These are phyloP conservation scores for Alectoria sarmentosa DNA, from an alignment of 495 filamentous ascomycete genomes.

Conservation along the genomic window DNA sequence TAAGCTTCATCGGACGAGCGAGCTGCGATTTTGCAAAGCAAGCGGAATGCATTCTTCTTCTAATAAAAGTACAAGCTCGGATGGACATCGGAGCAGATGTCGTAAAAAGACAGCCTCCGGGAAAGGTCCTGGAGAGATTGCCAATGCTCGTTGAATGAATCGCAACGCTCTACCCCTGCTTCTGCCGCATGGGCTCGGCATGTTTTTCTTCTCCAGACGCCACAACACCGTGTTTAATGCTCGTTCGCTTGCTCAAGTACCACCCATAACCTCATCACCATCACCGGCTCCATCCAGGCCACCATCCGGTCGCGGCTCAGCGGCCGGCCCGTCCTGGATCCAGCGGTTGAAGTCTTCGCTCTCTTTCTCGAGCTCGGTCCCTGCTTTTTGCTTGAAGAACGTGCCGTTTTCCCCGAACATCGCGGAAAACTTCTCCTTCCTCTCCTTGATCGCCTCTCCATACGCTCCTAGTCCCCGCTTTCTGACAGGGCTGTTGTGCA, in stretches of 20 bases:
- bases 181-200: not conserved
- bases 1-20: too few relatives aligned
- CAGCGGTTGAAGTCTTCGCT: slow-evolving; percentile 18
- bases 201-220: slow-evolving; percentile 4
- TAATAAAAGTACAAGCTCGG: not conserved
- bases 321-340: slow-evolving; percentile 19
- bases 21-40: not conserved
- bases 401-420: slow-evolving; percentile 22
- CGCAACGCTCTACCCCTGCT: not conserved
- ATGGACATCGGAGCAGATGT: not conserved
- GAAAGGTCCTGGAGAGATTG: not conserved
- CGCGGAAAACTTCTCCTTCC: slow-evolving; percentile 22
- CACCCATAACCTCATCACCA: slow-evolving; percentile 22
- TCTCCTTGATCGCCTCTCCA: slow-evolving; percentile 16
- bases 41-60: not conserved
- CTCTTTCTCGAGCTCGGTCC: slow-evolving; percentile 18
- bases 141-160: not conserved
- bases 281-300: slow-evolving; percentile 6
- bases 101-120: not conserved
- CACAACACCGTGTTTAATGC: not conserved
- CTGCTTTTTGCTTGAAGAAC: slow-evolving; percentile 18
- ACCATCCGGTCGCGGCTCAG: not conserved
- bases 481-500: slow-evolving; percentile 21
- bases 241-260: slow-evolving; percentile 10
- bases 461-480: slow-evolving; percentile 22